Percentiles rank a stretch among this genome's conserved stretches.
Evolutionary conservation across 345 rosid genomes (phyloP).

Genomic region (Leavenworthia alabamica): DNA sequence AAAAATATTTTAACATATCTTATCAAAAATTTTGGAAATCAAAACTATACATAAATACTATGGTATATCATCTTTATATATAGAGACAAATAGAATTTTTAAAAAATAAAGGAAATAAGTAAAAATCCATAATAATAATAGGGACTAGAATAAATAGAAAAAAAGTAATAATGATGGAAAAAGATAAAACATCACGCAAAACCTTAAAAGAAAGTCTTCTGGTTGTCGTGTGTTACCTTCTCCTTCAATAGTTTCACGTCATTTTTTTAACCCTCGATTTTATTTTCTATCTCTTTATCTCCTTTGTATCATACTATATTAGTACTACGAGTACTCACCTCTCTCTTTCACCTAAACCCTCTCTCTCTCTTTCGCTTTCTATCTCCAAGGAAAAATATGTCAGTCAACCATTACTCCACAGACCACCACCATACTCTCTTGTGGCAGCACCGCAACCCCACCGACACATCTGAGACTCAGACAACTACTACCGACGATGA

Average conservation of each 20-base stretch:
- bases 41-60: not conserved
- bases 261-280: slow-evolving; percentile 1
- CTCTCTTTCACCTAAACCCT: slow-evolving; percentile 28
- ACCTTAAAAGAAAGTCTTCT: slow-evolving; percentile 29
- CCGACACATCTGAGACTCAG: slow-evolving; percentile 21
- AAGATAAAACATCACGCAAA: slow-evolving; percentile 35
- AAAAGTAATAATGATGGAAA: slow-evolving; percentile 29
- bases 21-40: no score
- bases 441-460: slow-evolving; percentile 35
- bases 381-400: slow-evolving; percentile 27
- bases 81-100: slow-evolving; percentile 14
- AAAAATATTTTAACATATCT: not conserved
- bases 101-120: not conserved
- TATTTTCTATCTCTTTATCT: not conserved
- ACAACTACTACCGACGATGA: slow-evolving; percentile 17
- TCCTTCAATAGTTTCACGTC: slow-evolving; percentile 27
- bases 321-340: slow-evolving; percentile 28
- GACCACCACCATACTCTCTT: slow-evolving; percentile 34
- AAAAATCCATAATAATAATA: slow-evolving; percentile 8
- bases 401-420: slow-evolving; percentile 46
- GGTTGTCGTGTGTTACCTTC: slow-evolving; percentile 23
- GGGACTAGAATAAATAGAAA: slow-evolving; percentile 14
- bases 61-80: not conserved
- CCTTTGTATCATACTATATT: slow-evolving; percentile 30
- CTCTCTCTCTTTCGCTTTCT: slow-evolving; percentile 18